These are phyloP conservation scores for Sporothrix variecibatus DNA, from an alignment of 2,329 filamentous ascomycete species.

Conservation along the genomic window DNA sequence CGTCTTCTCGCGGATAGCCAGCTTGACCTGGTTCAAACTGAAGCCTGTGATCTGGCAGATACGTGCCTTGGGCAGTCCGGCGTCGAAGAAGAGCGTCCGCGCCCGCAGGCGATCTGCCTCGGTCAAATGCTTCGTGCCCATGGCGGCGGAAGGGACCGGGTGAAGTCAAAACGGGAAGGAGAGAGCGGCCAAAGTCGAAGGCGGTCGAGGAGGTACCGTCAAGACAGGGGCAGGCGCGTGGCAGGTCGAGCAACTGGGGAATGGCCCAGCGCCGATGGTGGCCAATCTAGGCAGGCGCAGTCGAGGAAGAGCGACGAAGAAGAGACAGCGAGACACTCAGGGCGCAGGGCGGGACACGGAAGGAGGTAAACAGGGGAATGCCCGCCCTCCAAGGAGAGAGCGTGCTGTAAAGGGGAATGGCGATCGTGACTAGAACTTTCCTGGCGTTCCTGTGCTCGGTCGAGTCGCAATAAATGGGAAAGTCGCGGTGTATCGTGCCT, in stretches of 20 bases:
- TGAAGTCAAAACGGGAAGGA: not conserved
- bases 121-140: constrained; percentile 34
- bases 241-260: not conserved
- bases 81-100: constrained; percentile 31
- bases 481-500: constrained; percentile 15
- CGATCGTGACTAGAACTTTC: constrained; percentile 15
- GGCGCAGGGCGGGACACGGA: constrained; percentile 3
- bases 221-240: not conserved
- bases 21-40: constrained; percentile 32
- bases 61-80: constrained; percentile 29
- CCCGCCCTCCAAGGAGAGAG: constrained; percentile 1
- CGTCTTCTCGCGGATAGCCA: constrained; percentile 32
- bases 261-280: constrained; percentile 1
- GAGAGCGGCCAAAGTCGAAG: not conserved
- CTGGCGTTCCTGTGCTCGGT: constrained; percentile 10
- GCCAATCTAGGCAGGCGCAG: not conserved
- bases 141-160: not conserved
- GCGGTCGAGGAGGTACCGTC: not conserved
- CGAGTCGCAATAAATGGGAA: constrained; percentile 7
- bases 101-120: constrained; percentile 31
- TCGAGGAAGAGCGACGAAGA: not conserved
- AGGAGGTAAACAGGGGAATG: constrained; percentile 1
- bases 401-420: constrained; percentile 10
- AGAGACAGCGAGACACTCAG: not conserved
- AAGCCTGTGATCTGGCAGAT: constrained; percentile 32